Conservation (phyloP, 2,329 filamentous ascomycete species). For the Cadophora sp. region DNA sequence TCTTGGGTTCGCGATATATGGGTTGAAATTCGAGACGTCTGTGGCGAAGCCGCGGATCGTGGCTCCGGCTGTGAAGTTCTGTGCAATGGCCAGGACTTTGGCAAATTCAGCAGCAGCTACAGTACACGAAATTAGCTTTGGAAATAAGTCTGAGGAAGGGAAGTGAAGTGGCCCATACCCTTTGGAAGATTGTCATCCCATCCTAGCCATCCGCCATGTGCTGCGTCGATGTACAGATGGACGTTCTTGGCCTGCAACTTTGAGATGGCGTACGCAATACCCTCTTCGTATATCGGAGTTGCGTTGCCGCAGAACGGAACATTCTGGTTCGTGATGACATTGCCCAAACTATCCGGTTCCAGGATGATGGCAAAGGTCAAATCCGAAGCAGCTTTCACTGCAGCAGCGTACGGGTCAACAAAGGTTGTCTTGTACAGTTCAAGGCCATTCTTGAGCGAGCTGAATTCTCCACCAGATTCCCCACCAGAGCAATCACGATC, state of each 20-base stretch:
- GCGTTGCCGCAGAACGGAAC: conserved; percentile 49
- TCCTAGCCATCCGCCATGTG: conserved; percentile 53
- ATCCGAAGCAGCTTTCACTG: conserved; percentile 48
- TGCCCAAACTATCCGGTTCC: conserved; percentile 54
- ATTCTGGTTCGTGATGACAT: conserved; percentile 51
- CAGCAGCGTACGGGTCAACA: conserved; percentile 49
- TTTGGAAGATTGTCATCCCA: conserved; percentile 50
- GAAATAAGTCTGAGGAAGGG: background rate
- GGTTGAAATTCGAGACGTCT: conserved; percentile 55
- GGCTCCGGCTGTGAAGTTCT: conserved; percentile 27
- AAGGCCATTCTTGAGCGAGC: conserved; percentile 47
- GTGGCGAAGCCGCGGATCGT: conserved; percentile 51
- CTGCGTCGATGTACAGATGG: conserved; percentile 51
- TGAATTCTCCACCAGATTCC: conserved; percentile 52
- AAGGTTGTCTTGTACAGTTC: conserved; percentile 51
- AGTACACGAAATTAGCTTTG: conserved; percentile 29
- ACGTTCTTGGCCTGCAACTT: conserved; percentile 49
- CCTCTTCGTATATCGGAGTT: conserved; percentile 49
- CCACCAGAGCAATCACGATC: conserved; percentile 55
- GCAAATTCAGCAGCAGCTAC: conserved; percentile 50
- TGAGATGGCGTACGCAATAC: conserved; percentile 51
- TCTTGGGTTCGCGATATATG: conserved; percentile 48
- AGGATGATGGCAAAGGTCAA: conserved; percentile 52
- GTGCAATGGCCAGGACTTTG: conserved; percentile 49
- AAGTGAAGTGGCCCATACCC: conserved; percentile 36